Conservation (phyloP, 1,139 yeast genomes). For the Yamadazyma sp. region DNA sequence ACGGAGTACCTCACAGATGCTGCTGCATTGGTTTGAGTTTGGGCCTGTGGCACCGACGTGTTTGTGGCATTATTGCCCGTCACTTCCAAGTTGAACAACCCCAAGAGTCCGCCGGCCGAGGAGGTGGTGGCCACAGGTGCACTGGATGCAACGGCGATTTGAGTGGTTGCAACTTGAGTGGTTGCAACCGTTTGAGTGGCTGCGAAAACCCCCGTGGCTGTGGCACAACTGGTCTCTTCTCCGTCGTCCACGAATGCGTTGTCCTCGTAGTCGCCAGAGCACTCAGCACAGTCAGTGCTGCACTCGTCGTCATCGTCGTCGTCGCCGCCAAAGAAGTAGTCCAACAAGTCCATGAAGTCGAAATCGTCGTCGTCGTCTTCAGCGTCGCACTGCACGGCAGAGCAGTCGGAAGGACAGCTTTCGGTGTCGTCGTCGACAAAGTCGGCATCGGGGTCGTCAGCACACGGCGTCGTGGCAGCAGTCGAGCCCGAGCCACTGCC, state of each 20-base stretch:
- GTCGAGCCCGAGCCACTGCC: conserved; percentile 3
- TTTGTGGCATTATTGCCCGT: conserved; percentile 7
- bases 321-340: conserved; percentile 17
- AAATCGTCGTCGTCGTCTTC: conserved; percentile 20
- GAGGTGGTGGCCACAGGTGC: conserved; percentile 9
- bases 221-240: conserved; percentile 13
- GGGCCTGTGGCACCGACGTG: neutral
- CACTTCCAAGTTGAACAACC: conserved; percentile 4
- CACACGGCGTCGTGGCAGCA: neutral
- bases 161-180: conserved; percentile 6
- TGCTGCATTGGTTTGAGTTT: conserved; percentile 3
- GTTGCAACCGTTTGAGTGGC: conserved; percentile 6
- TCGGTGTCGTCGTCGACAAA: conserved; percentile 5
- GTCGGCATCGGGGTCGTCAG: conserved; percentile 11
- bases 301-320: conserved; percentile 18
- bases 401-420: conserved; percentile 13
- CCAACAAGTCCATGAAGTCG: conserved; percentile 16
- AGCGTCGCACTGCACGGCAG: conserved; percentile 16
- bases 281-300: conserved; percentile 17
- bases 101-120: conserved; percentile 3
- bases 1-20: neutral
- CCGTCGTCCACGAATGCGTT: conserved; percentile 16
- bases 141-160: neutral
- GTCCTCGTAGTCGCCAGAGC: conserved; percentile 10
- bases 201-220: conserved; percentile 9